A percentile compares a stretch with the other conserved stretches of the same genome.
Conservation (phyloP, 1,139 yeast species). For the Hansenula sp. region DNA sequence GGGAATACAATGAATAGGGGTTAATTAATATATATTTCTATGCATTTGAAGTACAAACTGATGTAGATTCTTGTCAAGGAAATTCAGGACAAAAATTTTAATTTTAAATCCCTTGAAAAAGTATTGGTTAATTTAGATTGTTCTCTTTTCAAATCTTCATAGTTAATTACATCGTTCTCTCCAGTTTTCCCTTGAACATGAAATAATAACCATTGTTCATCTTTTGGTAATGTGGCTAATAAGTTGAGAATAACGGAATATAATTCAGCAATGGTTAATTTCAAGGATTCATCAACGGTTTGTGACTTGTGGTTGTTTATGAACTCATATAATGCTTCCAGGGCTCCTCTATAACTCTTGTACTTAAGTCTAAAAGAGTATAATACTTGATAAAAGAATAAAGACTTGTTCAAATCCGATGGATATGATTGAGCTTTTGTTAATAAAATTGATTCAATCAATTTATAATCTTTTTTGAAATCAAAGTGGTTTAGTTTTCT, state of each 20-base stretch:
- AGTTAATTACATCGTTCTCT: slow-evolving; percentile 17
- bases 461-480: slow-evolving; percentile 14
- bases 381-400: slow-evolving; percentile 48
- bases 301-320: slow-evolving; percentile 35
- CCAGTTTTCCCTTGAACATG: slow-evolving; percentile 19
- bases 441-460: slow-evolving; percentile 38
- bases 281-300: slow-evolving; percentile 7
- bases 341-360: slow-evolving; percentile 51
- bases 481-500: slow-evolving; percentile 19
- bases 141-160: slow-evolving; percentile 22
- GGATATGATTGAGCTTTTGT: slow-evolving; percentile 35
- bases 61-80: no score
- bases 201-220: slow-evolving; percentile 55
- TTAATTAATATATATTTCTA: slow-evolving; percentile 24
- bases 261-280: slow-evolving; percentile 16
- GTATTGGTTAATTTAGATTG: slow-evolving; percentile 2
- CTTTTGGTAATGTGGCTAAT: slow-evolving; percentile 41
- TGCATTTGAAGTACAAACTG: no score
- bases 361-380: slow-evolving; percentile 49
- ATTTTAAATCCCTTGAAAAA: not conserved
- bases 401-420: slow-evolving; percentile 27
- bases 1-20: slow-evolving; percentile 90
- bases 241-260: slow-evolving; percentile 48
- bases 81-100: slow-evolving; percentile 1
- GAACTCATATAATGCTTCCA: slow-evolving; percentile 53